phyloP scores from a whole-genome alignment of 148 eudicot genomes.

The Heliosperma pusillum region DNA sequence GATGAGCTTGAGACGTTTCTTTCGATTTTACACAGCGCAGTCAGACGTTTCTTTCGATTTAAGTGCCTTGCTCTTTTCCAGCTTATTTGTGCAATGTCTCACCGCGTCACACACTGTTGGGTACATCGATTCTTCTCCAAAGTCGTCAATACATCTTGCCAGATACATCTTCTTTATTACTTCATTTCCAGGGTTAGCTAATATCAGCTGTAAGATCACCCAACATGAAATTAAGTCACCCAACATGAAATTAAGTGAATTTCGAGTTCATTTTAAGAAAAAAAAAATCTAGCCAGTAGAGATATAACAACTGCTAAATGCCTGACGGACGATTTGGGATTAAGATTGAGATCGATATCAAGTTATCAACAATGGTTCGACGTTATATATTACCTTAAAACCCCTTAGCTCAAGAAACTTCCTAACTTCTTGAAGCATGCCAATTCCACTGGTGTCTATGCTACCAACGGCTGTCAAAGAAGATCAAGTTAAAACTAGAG shows the following conservation, averaged over 20 bases:
- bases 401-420: slow-evolving; percentile 32
- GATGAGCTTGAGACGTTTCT: neutral
- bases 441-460: slow-evolving; percentile 64
- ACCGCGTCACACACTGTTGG: slow-evolving; percentile 56
- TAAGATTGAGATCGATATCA: neutral
- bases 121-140: slow-evolving; percentile 43
- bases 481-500: neutral
- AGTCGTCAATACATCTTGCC: slow-evolving; percentile 33
- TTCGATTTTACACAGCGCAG: slow-evolving; percentile 16
- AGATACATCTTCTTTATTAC: slow-evolving; percentile 58
- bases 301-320: no score
- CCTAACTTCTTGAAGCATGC: slow-evolving; percentile 48
- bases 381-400: slow-evolving; percentile 37
- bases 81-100: slow-evolving; percentile 38
- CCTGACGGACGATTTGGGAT: no score
- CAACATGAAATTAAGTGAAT: neutral
- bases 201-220: neutral
- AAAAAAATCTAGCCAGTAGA: no score
- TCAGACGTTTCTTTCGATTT: neutral
- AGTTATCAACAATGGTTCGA: neutral
- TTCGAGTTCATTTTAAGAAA: neutral
- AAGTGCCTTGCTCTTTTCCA: slow-evolving; percentile 28
- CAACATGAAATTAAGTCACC: neutral
- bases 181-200: slow-evolving; percentile 59
- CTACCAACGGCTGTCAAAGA: slow-evolving; percentile 47